Evolutionary conservation across 2,329 filamentous ascomycete genomes (phyloP).

Genomic region (Neonectria magnoliae): DNA sequence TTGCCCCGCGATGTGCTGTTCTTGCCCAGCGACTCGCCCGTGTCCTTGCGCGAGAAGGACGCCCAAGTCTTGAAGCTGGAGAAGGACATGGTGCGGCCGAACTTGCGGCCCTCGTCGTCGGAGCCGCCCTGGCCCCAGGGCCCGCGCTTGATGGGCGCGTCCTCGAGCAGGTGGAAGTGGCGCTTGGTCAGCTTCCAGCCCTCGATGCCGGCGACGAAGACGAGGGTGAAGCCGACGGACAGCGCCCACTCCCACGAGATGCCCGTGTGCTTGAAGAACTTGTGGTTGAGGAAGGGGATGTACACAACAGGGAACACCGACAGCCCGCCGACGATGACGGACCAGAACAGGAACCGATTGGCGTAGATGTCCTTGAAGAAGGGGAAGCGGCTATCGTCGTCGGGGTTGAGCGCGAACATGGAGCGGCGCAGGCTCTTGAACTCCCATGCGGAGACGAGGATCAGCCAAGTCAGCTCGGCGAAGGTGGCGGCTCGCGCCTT

Average conservation of each 20-base stretch:
- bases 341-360: slow-evolving; percentile 77
- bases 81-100: slow-evolving; percentile 61
- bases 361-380: slow-evolving; percentile 71
- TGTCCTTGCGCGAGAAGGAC: slow-evolving; percentile 54
- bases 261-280: slow-evolving; percentile 76
- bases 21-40: slow-evolving; percentile 48
- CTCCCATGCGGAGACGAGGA: slow-evolving; percentile 81
- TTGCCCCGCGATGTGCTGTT: slow-evolving; percentile 37
- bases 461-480: slow-evolving; percentile 77
- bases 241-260: slow-evolving; percentile 83
- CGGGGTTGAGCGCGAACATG: slow-evolving; percentile 73
- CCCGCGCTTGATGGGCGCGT: slow-evolving; percentile 60
- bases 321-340: slow-evolving; percentile 68
- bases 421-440: slow-evolving; percentile 78
- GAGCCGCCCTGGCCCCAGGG: slow-evolving; percentile 64
- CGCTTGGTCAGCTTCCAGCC: slow-evolving; percentile 78
- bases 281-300: slow-evolving; percentile 74
- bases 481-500: slow-evolving; percentile 78
- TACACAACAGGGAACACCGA: slow-evolving; percentile 76
- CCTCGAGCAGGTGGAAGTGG: slow-evolving; percentile 60
- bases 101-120: slow-evolving; percentile 56
- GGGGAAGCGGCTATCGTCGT: slow-evolving; percentile 60
- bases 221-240: slow-evolving; percentile 68
- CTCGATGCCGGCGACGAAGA: slow-evolving; percentile 76
- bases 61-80: slow-evolving; percentile 62